Percentiles rank a stretch among this genome's conserved stretches.
Conservation (phyloP, 257 asterid genomes). For the Oldenlandia corymbosa region DNA sequence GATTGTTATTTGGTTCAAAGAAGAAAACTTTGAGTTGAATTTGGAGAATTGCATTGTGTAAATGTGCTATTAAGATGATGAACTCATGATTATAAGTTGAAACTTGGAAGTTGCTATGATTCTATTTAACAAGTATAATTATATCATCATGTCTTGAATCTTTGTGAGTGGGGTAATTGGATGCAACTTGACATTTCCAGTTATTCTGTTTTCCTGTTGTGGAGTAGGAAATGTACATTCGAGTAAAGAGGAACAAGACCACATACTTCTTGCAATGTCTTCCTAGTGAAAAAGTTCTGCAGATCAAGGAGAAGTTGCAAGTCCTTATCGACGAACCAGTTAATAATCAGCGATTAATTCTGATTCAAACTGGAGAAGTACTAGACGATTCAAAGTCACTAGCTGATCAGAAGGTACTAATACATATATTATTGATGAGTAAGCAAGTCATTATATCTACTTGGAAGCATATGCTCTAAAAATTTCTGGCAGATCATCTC, state of each 20-base stretch:
- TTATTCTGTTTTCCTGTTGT: neutral
- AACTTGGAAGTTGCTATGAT: neutral
- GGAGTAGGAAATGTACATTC: slow-evolving; percentile 90
- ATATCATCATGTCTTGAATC: no score
- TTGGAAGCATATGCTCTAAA: neutral
- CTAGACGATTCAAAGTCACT: slow-evolving; percentile 77
- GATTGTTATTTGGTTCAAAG: no score
- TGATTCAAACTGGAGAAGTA: slow-evolving; percentile 47
- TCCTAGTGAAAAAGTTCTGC: slow-evolving; percentile 72
- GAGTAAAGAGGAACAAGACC: slow-evolving; percentile 79
- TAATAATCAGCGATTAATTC: slow-evolving; percentile 61
- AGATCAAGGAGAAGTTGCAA: slow-evolving; percentile 83
- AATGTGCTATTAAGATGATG: no score
- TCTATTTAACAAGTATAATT: neutral
- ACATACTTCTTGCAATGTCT: slow-evolving; percentile 85
- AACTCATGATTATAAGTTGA: no score
- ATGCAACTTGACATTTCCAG: no score
- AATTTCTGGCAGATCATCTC: neutral
- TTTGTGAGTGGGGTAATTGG: no score
- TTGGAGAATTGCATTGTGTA: no score
- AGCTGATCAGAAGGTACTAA: slow-evolving; percentile 80
- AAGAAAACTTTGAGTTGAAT: no score
- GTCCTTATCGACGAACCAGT: slow-evolving; percentile 69
- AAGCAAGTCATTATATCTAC: neutral
- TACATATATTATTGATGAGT: neutral